phyloP scores from a whole-genome alignment of 768 basidiomycete genomes.

The Boletus sensibilis region DNA sequence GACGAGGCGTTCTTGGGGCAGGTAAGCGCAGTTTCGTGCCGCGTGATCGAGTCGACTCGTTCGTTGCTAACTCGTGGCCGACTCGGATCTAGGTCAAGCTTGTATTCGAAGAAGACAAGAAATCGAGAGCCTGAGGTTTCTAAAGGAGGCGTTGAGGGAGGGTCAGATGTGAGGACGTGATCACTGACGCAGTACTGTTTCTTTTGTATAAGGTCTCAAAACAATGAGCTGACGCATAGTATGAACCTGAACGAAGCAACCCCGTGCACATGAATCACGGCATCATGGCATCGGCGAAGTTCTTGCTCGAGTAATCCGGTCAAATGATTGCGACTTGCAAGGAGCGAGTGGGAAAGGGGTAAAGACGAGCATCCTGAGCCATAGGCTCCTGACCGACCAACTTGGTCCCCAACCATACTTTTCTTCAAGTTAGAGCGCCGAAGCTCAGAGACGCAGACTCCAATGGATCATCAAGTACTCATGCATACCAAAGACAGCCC shows the following conservation, averaged over 20 bases:
- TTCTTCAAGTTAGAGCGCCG: neutral
- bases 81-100: constrained; percentile 41
- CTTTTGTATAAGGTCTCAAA: neutral
- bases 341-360: too few species aligned
- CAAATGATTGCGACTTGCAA: too few species aligned
- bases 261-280: too few species aligned
- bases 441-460: neutral
- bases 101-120: constrained; percentile 48
- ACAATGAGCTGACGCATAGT: too few species aligned
- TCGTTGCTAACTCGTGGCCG: neutral
- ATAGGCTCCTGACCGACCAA: too few species aligned
- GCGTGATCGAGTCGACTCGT: neutral
- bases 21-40: constrained; percentile 34
- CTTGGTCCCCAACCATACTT: neutral
- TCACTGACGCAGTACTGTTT: neutral
- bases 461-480: too few species aligned
- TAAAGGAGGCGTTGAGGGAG: neutral
- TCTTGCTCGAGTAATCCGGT: too few species aligned
- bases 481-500: neutral
- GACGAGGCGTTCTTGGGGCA: constrained; percentile 62
- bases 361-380: too few species aligned
- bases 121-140: constrained; percentile 3
- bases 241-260: too few species aligned
- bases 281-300: too few species aligned
- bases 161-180: neutral